Conservation (phyloP, 2,329 filamentous ascomycete species). For the Scedosporium dehoogii region DNA sequence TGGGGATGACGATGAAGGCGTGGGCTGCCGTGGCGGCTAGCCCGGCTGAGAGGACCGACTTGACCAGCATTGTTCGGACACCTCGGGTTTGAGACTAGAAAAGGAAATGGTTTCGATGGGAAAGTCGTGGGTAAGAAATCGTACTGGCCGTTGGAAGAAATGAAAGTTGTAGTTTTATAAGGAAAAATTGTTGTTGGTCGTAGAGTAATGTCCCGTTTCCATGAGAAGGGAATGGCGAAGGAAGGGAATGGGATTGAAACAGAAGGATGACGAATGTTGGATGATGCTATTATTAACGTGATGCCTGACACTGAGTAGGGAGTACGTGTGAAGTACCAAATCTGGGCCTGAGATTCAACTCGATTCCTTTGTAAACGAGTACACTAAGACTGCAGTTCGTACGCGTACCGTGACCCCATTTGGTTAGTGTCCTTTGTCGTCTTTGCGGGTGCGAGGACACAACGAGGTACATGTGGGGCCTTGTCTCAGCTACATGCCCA, state of each 20-base stretch:
- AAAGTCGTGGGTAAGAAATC: neutral
- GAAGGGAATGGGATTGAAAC: neutral
- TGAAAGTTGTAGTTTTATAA: neutral
- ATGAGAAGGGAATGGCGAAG: neutral
- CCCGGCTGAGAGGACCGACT: constrained; percentile 4
- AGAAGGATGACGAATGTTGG: neutral
- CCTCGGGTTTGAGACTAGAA: neutral
- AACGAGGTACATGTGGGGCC: neutral
- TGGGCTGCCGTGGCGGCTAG: constrained; percentile 12
- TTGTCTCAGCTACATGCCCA: neutral
- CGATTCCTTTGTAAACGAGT: neutral
- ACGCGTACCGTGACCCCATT: neutral
- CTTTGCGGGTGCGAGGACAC: neutral
- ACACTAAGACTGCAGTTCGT: too few species aligned
- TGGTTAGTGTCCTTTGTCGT: neutral
- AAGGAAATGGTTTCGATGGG: neutral
- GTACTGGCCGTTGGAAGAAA: neutral
- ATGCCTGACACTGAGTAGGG: neutral
- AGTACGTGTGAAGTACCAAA: too few species aligned
- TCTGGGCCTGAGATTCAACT: neutral
- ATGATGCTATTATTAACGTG: neutral
- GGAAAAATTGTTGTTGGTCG: neutral
- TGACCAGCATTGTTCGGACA: constrained; percentile 5
- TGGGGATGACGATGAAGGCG: constrained; percentile 46
- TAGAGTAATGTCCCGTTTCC: neutral